Base-by-base conservation (phyloP, 108 stramenopile genomes). In the Discostella pseudostelligera region DNA sequence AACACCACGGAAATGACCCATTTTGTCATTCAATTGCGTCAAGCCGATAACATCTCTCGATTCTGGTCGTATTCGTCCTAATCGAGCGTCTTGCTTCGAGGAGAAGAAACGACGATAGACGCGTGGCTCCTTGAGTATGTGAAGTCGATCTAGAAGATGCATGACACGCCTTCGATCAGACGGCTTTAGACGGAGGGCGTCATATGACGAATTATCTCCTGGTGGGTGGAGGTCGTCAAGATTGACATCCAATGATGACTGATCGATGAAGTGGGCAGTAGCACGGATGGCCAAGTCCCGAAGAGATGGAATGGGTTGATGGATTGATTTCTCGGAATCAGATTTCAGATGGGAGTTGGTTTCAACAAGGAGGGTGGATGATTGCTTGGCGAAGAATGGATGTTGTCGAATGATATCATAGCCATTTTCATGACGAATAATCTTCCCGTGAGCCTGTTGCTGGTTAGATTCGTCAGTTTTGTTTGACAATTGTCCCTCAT, bases 21-120 rank as follows among this genome's bases (percentile, higher is more conserved):
- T 86, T 29, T 88, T 82, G 32, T 92, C 90, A 64, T 83, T 89
- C 71, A 89, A 87, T 53, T 84, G 88, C 6, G 93, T 92, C 58
- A 91, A 64, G 3, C 89, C 90, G 20, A 90, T 78, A 59, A 84
- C 80, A 57, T 91, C 90, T n/a, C 82, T 62, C 1, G 87, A 77
- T 9, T 57, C 60, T 9, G 75, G 66, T 46, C 90, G 65, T 5
- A 88, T 79, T 69, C 84, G 79, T 56, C 78, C 74, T 45, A 87
- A 60, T 77, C 84, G 61, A 55, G 65, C 78, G 59, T 81, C 78
- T 20, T 66, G 59, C 45, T 67, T 72, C 12, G 82, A 67, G 45
- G 40, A 19, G 73, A 90, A 90, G 71, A 95, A 92, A 19, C 90
- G 84, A 4, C 85, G 83, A 63, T 77, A 86, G 26, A 92, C 73